A percentile compares a stretch with the other conserved stretches of the same genome.
Evolutionary conservation across 257 asterid species (phyloP).

Genomic region (Pogostemon cablin): DNA sequence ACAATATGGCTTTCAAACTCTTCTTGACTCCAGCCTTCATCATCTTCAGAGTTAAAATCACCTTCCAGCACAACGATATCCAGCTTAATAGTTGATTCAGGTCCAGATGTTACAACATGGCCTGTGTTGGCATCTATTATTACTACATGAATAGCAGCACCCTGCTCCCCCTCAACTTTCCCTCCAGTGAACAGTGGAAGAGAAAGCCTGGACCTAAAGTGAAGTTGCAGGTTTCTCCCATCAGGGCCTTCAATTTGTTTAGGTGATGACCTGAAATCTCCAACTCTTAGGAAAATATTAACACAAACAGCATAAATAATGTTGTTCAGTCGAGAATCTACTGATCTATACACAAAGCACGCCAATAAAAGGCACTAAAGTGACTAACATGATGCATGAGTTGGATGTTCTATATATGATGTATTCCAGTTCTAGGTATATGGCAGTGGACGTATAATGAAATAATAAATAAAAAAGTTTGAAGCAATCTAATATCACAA

Average conservation of each 20-base stretch:
- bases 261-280: constrained; percentile 71
- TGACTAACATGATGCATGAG: constrained; percentile 1
- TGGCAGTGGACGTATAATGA: not conserved
- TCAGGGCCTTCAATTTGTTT: constrained; percentile 87
- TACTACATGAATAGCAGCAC: constrained; percentile 87
- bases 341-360: not conserved
- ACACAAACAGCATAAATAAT: constrained; percentile 1
- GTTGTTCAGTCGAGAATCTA: not conserved
- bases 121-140: constrained; percentile 73
- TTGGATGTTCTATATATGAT: not conserved
- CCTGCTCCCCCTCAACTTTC: constrained; percentile 97
- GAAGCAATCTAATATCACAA: not conserved
- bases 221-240: constrained; percentile 92
- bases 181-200: constrained; percentile 98
- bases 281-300: constrained; percentile 26
- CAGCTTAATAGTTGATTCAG: constrained; percentile 81
- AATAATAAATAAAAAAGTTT: not conserved
- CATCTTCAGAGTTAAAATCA: constrained; percentile 85
- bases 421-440: not conserved
- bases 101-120: constrained; percentile 80
- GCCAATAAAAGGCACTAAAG: not conserved
- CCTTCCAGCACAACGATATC: constrained; percentile 94
- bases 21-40: constrained; percentile 85
- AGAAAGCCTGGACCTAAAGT: constrained; percentile 78
- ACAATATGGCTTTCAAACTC: constrained; percentile 93